Evolutionary conservation across 148 eudicot genomes (phyloP).

Genomic region (Euryodendron excelsum): DNA sequence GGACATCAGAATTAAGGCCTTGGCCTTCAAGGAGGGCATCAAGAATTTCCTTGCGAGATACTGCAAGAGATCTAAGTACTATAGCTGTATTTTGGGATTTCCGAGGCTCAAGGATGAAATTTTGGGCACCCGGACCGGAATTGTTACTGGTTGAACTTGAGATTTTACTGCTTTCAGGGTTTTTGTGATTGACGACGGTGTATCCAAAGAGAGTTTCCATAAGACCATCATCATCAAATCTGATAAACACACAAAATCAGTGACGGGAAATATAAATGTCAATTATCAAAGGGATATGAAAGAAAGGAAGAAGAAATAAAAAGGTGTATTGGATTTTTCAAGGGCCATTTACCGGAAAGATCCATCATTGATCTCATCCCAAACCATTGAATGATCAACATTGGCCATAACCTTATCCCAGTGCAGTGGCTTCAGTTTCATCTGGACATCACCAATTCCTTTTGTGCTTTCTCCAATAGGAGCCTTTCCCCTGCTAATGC

Average conservation of each 20-base stretch:
- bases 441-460: slow-evolving; percentile 7
- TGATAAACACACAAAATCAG: slow-evolving; percentile 7
- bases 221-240: slow-evolving; percentile 51
- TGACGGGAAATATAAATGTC: neutral
- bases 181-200: slow-evolving; percentile 15
- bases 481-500: slow-evolving; percentile 10
- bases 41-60: slow-evolving; percentile 39
- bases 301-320: neutral
- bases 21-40: slow-evolving; percentile 41
- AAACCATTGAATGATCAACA: slow-evolving; percentile 47
- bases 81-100: slow-evolving; percentile 63
- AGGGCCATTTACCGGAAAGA: slow-evolving; percentile 29
- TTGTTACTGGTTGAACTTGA: slow-evolving; percentile 20
- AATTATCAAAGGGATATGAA: neutral
- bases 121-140: slow-evolving; percentile 26
- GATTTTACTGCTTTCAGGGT: slow-evolving; percentile 15
- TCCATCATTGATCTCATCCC: slow-evolving; percentile 46
- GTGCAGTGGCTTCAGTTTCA: slow-evolving; percentile 45
- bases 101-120: slow-evolving; percentile 49
- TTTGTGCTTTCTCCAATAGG: slow-evolving; percentile 21
- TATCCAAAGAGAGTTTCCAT: slow-evolving; percentile 51
- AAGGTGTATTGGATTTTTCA: neutral
- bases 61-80: slow-evolving; percentile 46
- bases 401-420: slow-evolving; percentile 49
- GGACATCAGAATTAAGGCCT: slow-evolving; percentile 39